Conservation (phyloP, 768 basidiomycete species). For the Aureoboletus auriporus region DNA sequence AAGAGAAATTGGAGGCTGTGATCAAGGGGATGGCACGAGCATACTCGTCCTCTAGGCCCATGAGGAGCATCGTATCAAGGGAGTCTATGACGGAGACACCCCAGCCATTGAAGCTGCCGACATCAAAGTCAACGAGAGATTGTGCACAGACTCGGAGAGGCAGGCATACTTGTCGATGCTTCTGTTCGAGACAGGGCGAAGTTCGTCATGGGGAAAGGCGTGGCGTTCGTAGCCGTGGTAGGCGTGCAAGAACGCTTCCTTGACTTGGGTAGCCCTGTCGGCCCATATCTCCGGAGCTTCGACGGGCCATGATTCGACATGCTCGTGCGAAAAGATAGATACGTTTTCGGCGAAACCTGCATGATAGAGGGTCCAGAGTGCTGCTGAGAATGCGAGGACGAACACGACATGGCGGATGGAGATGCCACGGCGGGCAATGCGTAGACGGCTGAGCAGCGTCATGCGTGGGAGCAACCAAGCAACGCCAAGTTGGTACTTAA, state of each 20-base stretch:
- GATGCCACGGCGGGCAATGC: slow-evolving; percentile 13
- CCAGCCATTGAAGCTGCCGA: slow-evolving; percentile 75
- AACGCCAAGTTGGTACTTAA: too few relatives aligned
- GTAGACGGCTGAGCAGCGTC: slow-evolving; percentile 2
- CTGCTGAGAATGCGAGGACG: slow-evolving; percentile 9
- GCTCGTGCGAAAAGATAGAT: slow-evolving; percentile 7
- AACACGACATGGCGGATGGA: slow-evolving; percentile 22
- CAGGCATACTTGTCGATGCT: slow-evolving; percentile 47
- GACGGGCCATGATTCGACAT: slow-evolving; percentile 15
- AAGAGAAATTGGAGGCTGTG: slow-evolving; percentile 44
- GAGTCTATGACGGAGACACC: slow-evolving; percentile 76
- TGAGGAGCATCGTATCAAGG: slow-evolving; percentile 81
- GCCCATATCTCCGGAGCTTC: slow-evolving; percentile 44
- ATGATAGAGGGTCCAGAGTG: slow-evolving; percentile 21
- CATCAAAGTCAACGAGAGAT: not conserved
- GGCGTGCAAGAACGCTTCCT: slow-evolving; percentile 60
- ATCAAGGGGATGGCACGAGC: slow-evolving; percentile 55
- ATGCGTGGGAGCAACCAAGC: not conserved
- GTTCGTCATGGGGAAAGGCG: slow-evolving; percentile 62
- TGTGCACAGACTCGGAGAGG: not conserved
- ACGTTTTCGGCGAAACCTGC: not conserved
- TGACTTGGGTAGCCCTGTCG: slow-evolving; percentile 52
- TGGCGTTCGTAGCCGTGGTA: slow-evolving; percentile 61
- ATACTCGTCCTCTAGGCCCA: slow-evolving; percentile 74
- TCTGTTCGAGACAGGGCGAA: slow-evolving; percentile 48